phyloP scores from a whole-genome alignment of 805 yeast species.

The Jamesozyma gamospora region DNA sequence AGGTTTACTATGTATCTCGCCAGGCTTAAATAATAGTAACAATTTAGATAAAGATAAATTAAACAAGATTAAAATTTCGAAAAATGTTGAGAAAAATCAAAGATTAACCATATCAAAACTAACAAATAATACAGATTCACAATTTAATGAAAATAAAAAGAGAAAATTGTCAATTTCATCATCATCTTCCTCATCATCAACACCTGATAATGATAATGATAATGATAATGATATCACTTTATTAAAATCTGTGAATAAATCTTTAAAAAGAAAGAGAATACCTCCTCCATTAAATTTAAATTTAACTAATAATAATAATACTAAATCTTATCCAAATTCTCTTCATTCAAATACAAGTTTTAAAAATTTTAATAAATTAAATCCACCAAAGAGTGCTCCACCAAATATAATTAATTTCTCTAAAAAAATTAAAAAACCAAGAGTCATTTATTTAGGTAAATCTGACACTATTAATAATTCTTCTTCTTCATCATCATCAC shows the following conservation, averaged over 20 bases:
- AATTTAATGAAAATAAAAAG: not conserved
- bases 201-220: too few species aligned
- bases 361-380: slow-evolving; percentile 8
- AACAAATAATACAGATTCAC: not conserved
- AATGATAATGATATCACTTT: not conserved
- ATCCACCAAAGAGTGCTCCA: slow-evolving; percentile 17
- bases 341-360: slow-evolving; percentile 17
- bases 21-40: slow-evolving; percentile 17
- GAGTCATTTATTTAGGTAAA: slow-evolving; percentile 21
- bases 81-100: slow-evolving; percentile 19
- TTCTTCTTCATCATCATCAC: too few species aligned
- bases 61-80: slow-evolving; percentile 17
- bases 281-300: slow-evolving; percentile 21
- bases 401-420: slow-evolving; percentile 18
- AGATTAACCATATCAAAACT: slow-evolving; percentile 10
- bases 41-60: slow-evolving; percentile 20
- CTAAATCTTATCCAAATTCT: slow-evolving; percentile 16
- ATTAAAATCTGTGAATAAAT: slow-evolving; percentile 3
- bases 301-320: slow-evolving; percentile 3
- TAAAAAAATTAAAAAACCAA: slow-evolving; percentile 9
- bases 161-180: not conserved
- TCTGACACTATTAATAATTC: not conserved
- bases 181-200: slow-evolving; percentile 2
- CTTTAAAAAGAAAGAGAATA: slow-evolving; percentile 19
- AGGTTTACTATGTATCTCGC: slow-evolving; percentile 22